Evolutionary conservation across 2,329 filamentous ascomycete genomes (phyloP), one percentile per base, ranked within the genome.

Genomic region (Aspergillus jensenii): DNA sequence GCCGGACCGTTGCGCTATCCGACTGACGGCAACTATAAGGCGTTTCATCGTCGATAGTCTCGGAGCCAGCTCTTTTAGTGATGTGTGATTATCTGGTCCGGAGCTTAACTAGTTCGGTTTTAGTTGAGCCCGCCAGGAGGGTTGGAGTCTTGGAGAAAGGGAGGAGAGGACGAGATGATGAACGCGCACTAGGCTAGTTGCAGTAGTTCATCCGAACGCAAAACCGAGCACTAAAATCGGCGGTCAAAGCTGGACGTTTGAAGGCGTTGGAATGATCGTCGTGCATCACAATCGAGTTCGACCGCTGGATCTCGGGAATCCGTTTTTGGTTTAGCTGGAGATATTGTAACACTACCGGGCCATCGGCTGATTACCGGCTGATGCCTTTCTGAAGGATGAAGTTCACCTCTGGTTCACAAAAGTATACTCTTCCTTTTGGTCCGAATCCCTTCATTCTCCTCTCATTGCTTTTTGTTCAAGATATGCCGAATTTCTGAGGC

Each of bases 251-350:
- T 55, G 58, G 59, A 59, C 59, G 61, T 65, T 65, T 56, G 62
- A 55, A 59, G 60, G 62, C 63, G 62, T 64, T 65, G 59, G 62
- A 41, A 62, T 60, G 63, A 65, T 65, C 63, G 59, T 58, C 62
- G 60, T 54, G 46, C 62, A 62, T 60, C 59, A 56, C 49, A 49
- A 56, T 55, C 25, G 23, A 39, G 35, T 15, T 45, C 7, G 39
- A n/a, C 40, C 33, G 27, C 31, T 21, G 55, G 39, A 41, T 59
- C 40, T 53, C 19, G 33, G 37, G 40, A 40, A 31, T 56, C 40
- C 46, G 33, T 27, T 31, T 40, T 37, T 17, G 17, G 41, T 46
- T 51, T 45, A 31, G 19, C 19, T 25, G 27, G 44, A 25, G 8
- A 19, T 19, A 40, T 39, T n/a, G 31, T 23, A 15, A 7, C 46